phyloP scores from a whole-genome alignment of 176 grass and related monocot genomes.

The Hsuehochloa calcarea region DNA sequence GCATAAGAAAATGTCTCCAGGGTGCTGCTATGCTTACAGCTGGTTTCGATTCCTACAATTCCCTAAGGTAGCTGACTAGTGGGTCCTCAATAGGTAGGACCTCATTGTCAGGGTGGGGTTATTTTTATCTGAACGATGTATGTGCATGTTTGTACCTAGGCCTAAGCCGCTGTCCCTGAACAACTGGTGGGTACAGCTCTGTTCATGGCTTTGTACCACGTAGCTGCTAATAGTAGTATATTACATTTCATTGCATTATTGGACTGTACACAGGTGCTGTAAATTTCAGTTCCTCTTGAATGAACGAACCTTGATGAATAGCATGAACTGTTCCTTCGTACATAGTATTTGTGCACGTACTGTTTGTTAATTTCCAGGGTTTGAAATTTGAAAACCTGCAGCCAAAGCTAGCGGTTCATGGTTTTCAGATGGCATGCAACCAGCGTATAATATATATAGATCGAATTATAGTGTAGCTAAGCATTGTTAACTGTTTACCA shows the following conservation, averaged over 20 bases:
- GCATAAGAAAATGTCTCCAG: slow-evolving; percentile 7
- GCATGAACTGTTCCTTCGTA: neutral
- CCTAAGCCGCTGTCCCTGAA: neutral
- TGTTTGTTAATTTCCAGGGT: neutral
- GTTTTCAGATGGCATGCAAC: neutral
- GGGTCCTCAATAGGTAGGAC: neutral
- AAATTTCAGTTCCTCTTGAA: neutral
- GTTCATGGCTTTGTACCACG: neutral
- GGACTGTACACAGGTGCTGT: neutral
- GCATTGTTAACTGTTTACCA: neutral
- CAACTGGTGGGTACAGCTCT: neutral
- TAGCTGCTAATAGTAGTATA: neutral
- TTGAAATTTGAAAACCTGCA: neutral
- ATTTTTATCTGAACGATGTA: neutral
- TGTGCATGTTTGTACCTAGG: neutral
- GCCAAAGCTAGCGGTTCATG: neutral
- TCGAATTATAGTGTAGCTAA: neutral
- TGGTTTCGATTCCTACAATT: neutral
- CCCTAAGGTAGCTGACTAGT: neutral
- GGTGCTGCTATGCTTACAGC: neutral
- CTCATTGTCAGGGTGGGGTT: neutral
- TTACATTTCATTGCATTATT: neutral
- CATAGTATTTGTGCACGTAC: neutral
- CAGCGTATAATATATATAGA: neutral
- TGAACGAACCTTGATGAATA: neutral